Conservation (phyloP, 257 asterid species). For the Lycium barbarum region DNA sequence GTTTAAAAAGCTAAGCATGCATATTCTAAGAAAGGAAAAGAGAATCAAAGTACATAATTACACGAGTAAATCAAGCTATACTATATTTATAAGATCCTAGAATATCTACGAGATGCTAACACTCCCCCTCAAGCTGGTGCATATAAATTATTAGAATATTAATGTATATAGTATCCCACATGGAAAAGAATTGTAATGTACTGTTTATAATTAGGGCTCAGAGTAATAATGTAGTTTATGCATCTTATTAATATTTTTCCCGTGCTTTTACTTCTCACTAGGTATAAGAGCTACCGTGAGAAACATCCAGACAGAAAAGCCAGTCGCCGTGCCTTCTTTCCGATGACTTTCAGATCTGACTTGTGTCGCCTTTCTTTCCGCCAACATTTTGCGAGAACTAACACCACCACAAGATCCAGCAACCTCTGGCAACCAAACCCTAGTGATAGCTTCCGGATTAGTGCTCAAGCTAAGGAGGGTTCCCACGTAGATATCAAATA, state of each 20-base stretch:
- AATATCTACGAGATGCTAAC: not conserved
- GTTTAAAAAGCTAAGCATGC: not conserved
- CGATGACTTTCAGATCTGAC: not conserved
- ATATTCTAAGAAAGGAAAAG: not conserved
- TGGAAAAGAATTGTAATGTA: not conserved
- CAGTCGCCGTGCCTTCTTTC: not conserved
- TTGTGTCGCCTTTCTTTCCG: not conserved
- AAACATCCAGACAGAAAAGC: not conserved
- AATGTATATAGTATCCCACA: not conserved
- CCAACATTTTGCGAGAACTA: not conserved
- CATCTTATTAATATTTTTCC: not conserved
- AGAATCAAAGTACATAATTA: conserved; percentile 9
- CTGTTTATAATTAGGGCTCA: not conserved
- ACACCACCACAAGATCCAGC: not conserved
- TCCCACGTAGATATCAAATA: not conserved
- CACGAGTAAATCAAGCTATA: not conserved
- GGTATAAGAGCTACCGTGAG: not conserved
- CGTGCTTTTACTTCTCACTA: not conserved
- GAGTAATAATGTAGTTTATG: not conserved
- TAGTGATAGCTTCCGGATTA: not conserved
- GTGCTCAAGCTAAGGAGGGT: not conserved
- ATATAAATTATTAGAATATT: conserved; percentile 4
- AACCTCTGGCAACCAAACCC: not conserved
- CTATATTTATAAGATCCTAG: not conserved
- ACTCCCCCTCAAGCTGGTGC: not conserved